phyloP scores from a whole-genome alignment of 805 yeast genomes.

The Ogataea naganishii region DNA sequence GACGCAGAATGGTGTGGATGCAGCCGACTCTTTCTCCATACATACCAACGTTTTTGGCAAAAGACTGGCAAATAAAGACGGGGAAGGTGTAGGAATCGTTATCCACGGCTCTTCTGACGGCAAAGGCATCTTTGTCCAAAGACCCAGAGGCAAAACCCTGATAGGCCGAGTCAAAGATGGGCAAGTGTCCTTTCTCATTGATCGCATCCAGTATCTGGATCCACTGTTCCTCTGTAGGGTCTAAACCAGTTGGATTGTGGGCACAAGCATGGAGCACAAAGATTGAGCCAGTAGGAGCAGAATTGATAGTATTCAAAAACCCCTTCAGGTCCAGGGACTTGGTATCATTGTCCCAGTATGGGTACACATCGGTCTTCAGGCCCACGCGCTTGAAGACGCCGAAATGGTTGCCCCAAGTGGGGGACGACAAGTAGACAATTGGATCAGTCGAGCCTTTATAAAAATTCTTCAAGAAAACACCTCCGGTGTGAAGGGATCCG shows the following conservation, averaged over 20 bases:
- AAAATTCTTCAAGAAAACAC: constrained; percentile 51
- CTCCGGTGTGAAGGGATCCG: constrained; percentile 87
- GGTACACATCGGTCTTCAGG: constrained; percentile 57
- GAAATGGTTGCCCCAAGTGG: constrained; percentile 98
- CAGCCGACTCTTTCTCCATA: constrained; percentile 98
- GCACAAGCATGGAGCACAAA: constrained; percentile 92
- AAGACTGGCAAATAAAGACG: constrained; percentile 81
- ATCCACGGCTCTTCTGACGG: constrained; percentile 59
- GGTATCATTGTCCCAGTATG: constrained; percentile 75
- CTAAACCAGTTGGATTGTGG: constrained; percentile 96
- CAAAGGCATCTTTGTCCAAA: constrained; percentile 74
- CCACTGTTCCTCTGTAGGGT: constrained; percentile 86
- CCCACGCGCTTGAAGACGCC: constrained; percentile 73
- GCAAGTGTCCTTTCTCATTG: constrained; percentile 56
- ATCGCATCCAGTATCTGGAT: constrained; percentile 52
- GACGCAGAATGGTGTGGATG: constrained; percentile 62
- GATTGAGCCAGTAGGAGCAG: constrained; percentile 69
- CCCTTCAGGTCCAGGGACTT: constrained; percentile 70
- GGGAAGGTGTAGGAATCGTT: constrained; percentile 41
- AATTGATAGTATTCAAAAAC: constrained; percentile 48
- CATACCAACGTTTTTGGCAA: constrained; percentile 94
- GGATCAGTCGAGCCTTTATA: constrained; percentile 24
- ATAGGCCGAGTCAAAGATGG: constrained; percentile 89
- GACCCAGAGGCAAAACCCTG: constrained; percentile 96
- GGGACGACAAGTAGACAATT: constrained; percentile 65